Base-by-base conservation (phyloP, 2,329 filamentous ascomycete species). In the Xylariaceae sp. region DNA sequence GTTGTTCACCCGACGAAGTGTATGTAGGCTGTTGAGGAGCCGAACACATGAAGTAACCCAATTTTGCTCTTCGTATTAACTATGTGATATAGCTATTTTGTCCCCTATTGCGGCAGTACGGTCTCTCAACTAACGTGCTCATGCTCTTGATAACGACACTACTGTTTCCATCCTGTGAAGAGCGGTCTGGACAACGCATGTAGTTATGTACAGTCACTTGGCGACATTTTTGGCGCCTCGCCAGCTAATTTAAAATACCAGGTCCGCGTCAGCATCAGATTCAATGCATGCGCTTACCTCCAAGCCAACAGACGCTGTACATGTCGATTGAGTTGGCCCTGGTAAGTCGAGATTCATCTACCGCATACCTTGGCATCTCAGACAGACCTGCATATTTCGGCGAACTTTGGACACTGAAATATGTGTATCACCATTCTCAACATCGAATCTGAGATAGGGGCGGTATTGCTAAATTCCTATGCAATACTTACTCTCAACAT, bases 251-350 rank as follows among this genome's bases (percentile, higher is more conserved):
- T 7, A 12, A 33, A 33, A 21, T 46, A 36, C 26, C 19, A n/a
- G 11, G 23, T 33, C 29, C 14, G 26, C 24, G 4, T 6, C 21
- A 34, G 21, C 17, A 33, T 43, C 3, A 16, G 19, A 50, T 28
- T 11, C 16, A 11, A 54, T 17, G 43, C 9, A 37, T 37, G 16
- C 23, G 23, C n/a, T 39, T n/a, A n/a, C 31, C 12, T 24, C 6
- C 26, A n/a, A 44, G 3, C 26, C 49, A 39, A 53, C 45, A 17
- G 6, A 48, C 48, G 21, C 39, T 24, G 41, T 21, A 43, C 34
- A 41, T 47, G 33, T 21, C 7, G 31, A 31, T 26, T 19, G 19
- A 47, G 14, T 37, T 43, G 34, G 29, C 31, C 6, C 3, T 24
- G 21, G 14, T 41, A 16, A 23, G 2, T 11, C 17, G 17, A n/a